Conservation (phyloP, 805 yeast genomes). For the Candida nanaspora region DNA sequence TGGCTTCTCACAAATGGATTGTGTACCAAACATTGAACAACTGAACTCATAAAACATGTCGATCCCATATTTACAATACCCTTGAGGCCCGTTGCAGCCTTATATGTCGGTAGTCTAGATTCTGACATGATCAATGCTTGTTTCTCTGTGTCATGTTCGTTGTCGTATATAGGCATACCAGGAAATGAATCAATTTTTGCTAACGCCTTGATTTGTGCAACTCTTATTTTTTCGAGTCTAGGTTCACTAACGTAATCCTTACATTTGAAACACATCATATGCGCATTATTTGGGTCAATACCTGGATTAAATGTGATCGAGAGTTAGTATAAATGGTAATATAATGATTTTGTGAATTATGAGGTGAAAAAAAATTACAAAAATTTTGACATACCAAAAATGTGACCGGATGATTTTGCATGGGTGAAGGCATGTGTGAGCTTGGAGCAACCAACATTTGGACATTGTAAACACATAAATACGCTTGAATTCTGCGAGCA, state of each 20-base stretch:
- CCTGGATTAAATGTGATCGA: slow-evolving; percentile 18
- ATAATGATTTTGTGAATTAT: slow-evolving; percentile 26
- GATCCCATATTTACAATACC: slow-evolving; percentile 95
- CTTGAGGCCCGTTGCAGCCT: slow-evolving; percentile 68
- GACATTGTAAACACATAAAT: slow-evolving; percentile 71
- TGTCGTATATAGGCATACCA: slow-evolving; percentile 25
- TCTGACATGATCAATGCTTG: slow-evolving; percentile 21
- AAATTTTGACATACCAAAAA: slow-evolving; percentile 39
- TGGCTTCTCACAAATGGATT: slow-evolving; percentile 80
- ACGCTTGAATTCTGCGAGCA: slow-evolving; percentile 36
- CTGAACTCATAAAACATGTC: slow-evolving; percentile 92
- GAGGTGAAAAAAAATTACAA: slow-evolving; percentile 2
- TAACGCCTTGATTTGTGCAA: slow-evolving; percentile 16
- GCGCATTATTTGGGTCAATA: slow-evolving; percentile 61
- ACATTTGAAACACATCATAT: slow-evolving; percentile 75
- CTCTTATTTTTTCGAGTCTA: slow-evolving; percentile 45
- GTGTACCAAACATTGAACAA: slow-evolving; percentile 84
- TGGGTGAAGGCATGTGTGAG: slow-evolving; percentile 40
- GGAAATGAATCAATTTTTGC: slow-evolving; percentile 16
- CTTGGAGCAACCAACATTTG: slow-evolving; percentile 64
- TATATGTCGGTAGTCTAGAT: slow-evolving; percentile 37
- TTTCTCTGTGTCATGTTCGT: slow-evolving; percentile 18
- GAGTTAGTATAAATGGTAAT: too few relatives aligned
- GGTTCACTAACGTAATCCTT: slow-evolving; percentile 62
- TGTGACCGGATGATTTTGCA: slow-evolving; percentile 41